phyloP scores from a whole-genome alignment of 768 basidiomycete genomes.

The Glaciozyma martinii region DNA sequence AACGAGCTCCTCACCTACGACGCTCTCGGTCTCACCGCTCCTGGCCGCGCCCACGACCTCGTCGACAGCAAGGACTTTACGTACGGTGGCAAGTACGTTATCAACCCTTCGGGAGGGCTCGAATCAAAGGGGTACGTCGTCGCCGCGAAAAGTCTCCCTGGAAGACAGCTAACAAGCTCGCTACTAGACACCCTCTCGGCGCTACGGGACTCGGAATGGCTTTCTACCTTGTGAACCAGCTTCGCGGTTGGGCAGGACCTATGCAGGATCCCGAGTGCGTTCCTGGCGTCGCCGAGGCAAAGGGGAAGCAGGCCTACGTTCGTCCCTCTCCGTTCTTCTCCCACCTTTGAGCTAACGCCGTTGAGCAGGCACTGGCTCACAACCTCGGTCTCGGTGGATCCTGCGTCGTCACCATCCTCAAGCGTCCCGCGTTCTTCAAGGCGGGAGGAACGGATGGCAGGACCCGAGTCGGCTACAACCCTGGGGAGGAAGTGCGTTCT shows the following conservation, averaged over 20 bases:
- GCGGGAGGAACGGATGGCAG: conserved; percentile 60
- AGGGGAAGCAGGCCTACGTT: conserved; percentile 45
- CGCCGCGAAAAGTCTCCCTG: neutral
- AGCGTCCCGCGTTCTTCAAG: conserved; percentile 67
- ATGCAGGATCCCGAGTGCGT: conserved; percentile 28
- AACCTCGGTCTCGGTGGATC: conserved; percentile 59
- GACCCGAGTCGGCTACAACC: conserved; percentile 66
- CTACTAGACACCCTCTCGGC: neutral
- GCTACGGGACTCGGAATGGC: conserved; percentile 30
- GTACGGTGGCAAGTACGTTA: conserved; percentile 55
- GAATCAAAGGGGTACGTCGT: conserved; percentile 78
- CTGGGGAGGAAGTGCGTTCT: conserved; percentile 40
- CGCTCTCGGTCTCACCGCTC: conserved; percentile 61
- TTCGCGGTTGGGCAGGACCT: conserved; percentile 30
- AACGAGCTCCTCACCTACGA: conserved; percentile 68
- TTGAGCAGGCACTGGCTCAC: conserved; percentile 49
- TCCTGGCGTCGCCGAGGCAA: conserved; percentile 18
- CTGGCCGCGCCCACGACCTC: conserved; percentile 61
- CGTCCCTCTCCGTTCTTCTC: no score
- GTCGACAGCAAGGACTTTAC: conserved; percentile 72
- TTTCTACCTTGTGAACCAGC: conserved; percentile 23
- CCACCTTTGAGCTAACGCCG: no score
- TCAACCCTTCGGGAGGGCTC: conserved; percentile 76
- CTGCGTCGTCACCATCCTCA: conserved; percentile 64
- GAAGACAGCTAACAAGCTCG: no score